Evolutionary conservation across 1,284 basidiomycete genomes (phyloP), one percentile per base, ranked within the genome.

Genomic region (Naganishia albida): DNA sequence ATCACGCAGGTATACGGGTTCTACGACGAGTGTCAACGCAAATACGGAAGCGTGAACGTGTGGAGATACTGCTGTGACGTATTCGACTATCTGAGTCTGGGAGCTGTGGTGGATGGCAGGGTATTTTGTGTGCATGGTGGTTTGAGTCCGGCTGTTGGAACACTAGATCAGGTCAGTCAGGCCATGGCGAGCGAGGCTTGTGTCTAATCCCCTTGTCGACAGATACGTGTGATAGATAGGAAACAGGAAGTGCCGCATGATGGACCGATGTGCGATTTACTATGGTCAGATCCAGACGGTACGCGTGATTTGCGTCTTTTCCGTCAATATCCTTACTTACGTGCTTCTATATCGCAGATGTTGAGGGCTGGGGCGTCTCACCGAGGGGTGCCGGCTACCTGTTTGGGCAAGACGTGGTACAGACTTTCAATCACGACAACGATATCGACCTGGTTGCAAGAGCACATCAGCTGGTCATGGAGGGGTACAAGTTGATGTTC

Each of bases 241-340:
- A 94, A 96, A 79, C 93, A 98, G 80, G 95, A 99, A 77, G 96
- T 99, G 13, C 95, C 95, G n/a, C 96, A 99, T 77, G 95, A 99
- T 76, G 95, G 96, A 10, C 88, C 93, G 8, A 98, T 99, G 94
- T 99, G 95, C 75, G 96, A 99, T 80, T 81, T 99, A 7, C 83
- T 99, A 23, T 99, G 95, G 95, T 97, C 93, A 64, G 95, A 99
- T 83, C 96, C 95, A 42, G 95, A 99, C 76, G 93, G 91, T 93
- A 50, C 51, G 81, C 72, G 12, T 6, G 3, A 39, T 18, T 25
- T 28, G 23, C 40, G 18, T 34, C 8, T 6, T 34, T n/a, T 4
- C 34, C 10, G 6, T 34, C 34, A 10, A 23, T 38, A 34, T 2
- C n/a, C 42, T 42, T 13, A 16, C 25, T 18, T 46, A 25, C 38